These are phyloP conservation scores for Populus pruinosa DNA, from an alignment of 345 rosid species.

Conservation along the genomic window DNA sequence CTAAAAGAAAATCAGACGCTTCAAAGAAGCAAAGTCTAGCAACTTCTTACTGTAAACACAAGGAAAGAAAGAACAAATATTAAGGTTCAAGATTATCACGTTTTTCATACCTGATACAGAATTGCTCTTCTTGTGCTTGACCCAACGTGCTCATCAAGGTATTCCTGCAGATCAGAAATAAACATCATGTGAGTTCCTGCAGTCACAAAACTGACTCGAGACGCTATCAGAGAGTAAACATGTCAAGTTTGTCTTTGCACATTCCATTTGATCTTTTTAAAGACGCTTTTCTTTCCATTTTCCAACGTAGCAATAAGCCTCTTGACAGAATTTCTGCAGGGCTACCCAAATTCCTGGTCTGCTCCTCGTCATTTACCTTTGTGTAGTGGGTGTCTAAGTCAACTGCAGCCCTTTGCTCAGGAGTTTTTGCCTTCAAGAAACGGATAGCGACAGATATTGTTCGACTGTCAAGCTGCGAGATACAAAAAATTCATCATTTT, in stretches of 20 bases:
- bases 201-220: neutral
- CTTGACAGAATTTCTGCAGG: neutral
- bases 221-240: neutral
- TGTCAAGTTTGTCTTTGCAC: neutral
- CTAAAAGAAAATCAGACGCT: neutral
- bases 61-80: neutral
- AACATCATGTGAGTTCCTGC: conserved; percentile 5
- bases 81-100: conserved; percentile 6
- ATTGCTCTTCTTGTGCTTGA: conserved; percentile 56
- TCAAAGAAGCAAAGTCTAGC: neutral
- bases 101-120: conserved; percentile 61
- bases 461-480: conserved; percentile 60
- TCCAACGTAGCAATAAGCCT: neutral
- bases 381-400: conserved; percentile 97
- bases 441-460: conserved; percentile 77
- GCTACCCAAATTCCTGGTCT: neutral
- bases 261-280: neutral
- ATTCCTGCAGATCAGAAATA: conserved; percentile 48
- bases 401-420: conserved; percentile 91
- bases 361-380: conserved; percentile 34
- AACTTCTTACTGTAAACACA: neutral
- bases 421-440: conserved; percentile 81
- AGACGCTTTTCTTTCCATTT: neutral
- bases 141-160: conserved; percentile 72
- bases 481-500: neutral